Percentiles rank a stretch among this genome's conserved stretches.
phyloP scores from a whole-genome alignment of 2,329 filamentous ascomycete species.

The Penicillium nordicum region DNA sequence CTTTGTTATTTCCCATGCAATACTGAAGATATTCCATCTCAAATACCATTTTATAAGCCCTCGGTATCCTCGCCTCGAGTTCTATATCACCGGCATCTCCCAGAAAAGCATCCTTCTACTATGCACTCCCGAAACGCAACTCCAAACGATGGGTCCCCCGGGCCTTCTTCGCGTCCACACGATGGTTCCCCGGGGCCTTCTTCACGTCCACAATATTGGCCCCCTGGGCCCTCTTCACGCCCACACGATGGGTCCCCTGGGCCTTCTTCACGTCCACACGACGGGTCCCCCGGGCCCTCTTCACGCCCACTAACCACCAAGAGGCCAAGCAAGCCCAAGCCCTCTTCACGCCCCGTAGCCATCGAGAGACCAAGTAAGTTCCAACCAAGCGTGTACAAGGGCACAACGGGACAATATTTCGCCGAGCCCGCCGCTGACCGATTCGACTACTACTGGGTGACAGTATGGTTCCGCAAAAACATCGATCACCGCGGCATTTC shows the following conservation, averaged over 20 bases:
- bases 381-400: neutral
- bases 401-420: neutral
- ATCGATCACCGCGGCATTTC: neutral
- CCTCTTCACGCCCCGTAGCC: neutral
- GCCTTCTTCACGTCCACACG: too few relatives aligned
- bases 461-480: neutral
- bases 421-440: neutral
- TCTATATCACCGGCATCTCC: neutral
- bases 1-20: neutral
- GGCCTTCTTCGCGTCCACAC: too few relatives aligned
- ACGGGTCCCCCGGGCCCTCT: too few relatives aligned
- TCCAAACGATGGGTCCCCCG: too few relatives aligned
- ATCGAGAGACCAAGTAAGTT: neutral
- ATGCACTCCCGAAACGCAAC: too few relatives aligned
- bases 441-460: constrained; percentile 2
- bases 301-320: neutral
- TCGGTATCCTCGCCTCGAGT: neutral
- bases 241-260: too few relatives aligned
- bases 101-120: neutral
- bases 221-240: too few relatives aligned
- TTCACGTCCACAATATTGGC: too few relatives aligned
- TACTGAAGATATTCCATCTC: neutral
- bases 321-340: too few relatives aligned
- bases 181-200: too few relatives aligned
- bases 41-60: neutral